phyloP scores from a whole-genome alignment of 805 yeast species.

The Sugiyamaella mastotermitis region DNA sequence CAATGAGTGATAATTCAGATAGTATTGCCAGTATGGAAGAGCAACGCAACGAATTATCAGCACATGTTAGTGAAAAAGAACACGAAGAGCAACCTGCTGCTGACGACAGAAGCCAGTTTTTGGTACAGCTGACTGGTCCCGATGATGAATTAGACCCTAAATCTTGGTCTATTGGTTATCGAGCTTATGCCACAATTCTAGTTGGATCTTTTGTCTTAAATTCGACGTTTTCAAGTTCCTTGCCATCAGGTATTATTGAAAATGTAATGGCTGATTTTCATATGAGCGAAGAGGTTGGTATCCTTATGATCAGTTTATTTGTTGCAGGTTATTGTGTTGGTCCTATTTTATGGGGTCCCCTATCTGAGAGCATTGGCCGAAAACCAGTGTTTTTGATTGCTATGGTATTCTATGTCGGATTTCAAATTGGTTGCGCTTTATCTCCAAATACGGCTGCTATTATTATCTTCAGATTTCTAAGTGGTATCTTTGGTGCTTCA shows the following conservation, averaged over 20 bases:
- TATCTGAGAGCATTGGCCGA: constrained; percentile 49
- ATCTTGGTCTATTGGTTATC: constrained; percentile 47
- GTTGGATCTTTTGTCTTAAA: too few species aligned
- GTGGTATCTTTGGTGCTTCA: constrained; percentile 53
- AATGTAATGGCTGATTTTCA: not conserved
- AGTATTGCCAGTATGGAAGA: too few species aligned
- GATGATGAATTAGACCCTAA: constrained; percentile 38
- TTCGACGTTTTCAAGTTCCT: not conserved
- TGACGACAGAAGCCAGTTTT: too few species aligned
- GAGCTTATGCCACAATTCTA: constrained; percentile 34
- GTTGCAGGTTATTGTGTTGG: constrained; percentile 66
- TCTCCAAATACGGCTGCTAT: constrained; percentile 45
- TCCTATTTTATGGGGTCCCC: constrained; percentile 57
- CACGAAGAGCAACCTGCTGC: too few species aligned
- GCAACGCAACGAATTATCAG: too few species aligned
- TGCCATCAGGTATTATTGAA: not conserved
- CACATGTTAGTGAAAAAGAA: too few species aligned
- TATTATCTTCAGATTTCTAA: constrained; percentile 44
- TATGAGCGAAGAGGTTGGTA: constrained; percentile 30
- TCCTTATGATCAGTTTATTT: constrained; percentile 52
- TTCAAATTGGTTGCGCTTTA: constrained; percentile 54
- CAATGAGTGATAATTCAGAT: too few species aligned
- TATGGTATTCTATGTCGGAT: constrained; percentile 40
- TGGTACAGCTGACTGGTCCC: constrained; percentile 29
- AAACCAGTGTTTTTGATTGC: constrained; percentile 40